Conservation (phyloP, 345 rosid species). For the Angophora floribunda region DNA sequence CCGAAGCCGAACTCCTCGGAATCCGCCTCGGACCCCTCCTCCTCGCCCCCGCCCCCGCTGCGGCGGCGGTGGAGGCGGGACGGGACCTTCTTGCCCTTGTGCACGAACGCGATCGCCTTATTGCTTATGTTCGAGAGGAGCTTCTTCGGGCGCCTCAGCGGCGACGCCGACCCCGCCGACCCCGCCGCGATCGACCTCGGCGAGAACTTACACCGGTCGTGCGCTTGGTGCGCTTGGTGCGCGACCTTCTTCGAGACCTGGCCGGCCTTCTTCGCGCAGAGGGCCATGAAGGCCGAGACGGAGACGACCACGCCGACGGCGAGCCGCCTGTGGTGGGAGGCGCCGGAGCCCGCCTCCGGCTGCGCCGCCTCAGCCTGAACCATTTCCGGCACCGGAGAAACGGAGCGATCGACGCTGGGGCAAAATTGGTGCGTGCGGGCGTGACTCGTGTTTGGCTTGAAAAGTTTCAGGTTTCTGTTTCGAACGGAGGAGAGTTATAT, state of each 20-base stretch:
- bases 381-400: conserved; percentile 6
- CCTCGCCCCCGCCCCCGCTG: neutral
- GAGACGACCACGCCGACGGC: conserved; percentile 29
- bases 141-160: conserved; percentile 28
- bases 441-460: neutral
- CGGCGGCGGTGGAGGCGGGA: neutral
- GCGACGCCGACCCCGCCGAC: neutral
- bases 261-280: conserved; percentile 48
- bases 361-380: conserved; percentile 7
- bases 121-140: conserved; percentile 40
- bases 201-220: neutral
- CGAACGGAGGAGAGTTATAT: neutral
- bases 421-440: neutral
- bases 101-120: conserved; percentile 53
- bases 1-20: conserved; percentile 26
- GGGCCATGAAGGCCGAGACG: conserved; percentile 26
- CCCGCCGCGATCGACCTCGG: neutral
- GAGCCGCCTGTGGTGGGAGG: conserved; percentile 16
- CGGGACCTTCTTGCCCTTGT: conserved; percentile 8
- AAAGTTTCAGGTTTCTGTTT: neutral
- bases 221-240: conserved; percentile 9
- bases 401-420: neutral
- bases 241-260: conserved; percentile 43
- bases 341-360: neutral
- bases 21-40: neutral